Conservation (phyloP, 73 alveolate species). For the Paramecium bursaria region DNA sequence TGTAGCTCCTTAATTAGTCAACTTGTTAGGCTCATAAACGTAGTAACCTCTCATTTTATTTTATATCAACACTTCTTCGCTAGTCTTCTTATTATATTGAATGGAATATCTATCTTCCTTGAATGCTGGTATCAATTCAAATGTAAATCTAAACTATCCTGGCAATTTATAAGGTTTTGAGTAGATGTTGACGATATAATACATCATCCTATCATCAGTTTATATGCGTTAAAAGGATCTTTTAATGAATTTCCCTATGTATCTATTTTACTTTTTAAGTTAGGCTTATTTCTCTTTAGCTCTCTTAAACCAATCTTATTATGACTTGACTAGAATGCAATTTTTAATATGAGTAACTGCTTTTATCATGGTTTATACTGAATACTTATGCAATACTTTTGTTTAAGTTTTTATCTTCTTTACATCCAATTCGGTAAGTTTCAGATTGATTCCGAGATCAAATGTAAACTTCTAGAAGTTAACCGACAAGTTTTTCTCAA, state of each 20-base stretch:
- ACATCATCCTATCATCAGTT: background rate
- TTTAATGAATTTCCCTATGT: slow-evolving; percentile 33
- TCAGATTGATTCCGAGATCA: background rate
- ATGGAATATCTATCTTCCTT: background rate
- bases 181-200: slow-evolving; percentile 20
- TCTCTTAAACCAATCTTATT: slow-evolving; percentile 8
- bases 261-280: background rate
- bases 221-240: background rate
- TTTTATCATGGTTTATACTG: too few species aligned
- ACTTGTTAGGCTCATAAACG: background rate
- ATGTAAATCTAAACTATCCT: background rate
- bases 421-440: too few species aligned
- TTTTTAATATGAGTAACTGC: too few species aligned
- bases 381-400: too few species aligned
- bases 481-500: slow-evolving; percentile 7
- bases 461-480: background rate
- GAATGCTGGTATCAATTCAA: slow-evolving; percentile 23
- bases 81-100: too few species aligned
- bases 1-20: background rate
- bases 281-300: slow-evolving; percentile 1
- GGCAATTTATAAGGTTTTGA: background rate
- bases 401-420: too few species aligned
- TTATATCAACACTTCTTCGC: too few species aligned
- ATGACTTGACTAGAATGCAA: too few species aligned
- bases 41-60: slow-evolving; percentile 2